Base-by-base conservation (phyloP, 179 eudicot genomes). In the Dionaea muscipula region DNA sequence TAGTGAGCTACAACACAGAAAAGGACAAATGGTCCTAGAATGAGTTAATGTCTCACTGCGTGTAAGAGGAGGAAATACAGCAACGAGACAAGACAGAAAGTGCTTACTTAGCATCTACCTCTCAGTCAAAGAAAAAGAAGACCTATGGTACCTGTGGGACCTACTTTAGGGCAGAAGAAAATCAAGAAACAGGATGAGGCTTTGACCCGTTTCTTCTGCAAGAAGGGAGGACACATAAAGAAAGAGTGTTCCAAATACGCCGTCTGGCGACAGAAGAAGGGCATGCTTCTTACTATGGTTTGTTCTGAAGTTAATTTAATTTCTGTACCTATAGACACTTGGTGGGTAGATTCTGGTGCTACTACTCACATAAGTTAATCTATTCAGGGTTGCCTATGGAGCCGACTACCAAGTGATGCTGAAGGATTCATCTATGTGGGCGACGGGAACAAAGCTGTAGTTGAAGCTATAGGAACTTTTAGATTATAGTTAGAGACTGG, bases 391-490 rank as follows among this genome's bases (percentile, higher is more conserved):
- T 28, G 3, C 35, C 8, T 28, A 8, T 3, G 35, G 5, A 8
- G 35, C 35, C 35, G 35, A 28, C 3, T 3, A 28, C 8, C 35
- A 28, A 28, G 8, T 28, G 35, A 28, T 28, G 35, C 5, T 28
- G 36, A 51, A 11, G 25, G 24, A 3, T 53, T 48, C 11, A 1
- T 57, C 14, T 57, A 19, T 44, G 26, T 40, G 24, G 62, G 24
- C 15, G 57, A 57, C 41, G 25, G 18, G 0, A 54, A 47, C 1
- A 56, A 57, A 12, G 24, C 39, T 57, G 62, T 18, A 64, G 31
- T 57, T 48, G 57, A 64, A 51, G 51, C 43, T 22, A 57, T 64
- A 16, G 44, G 51, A n/a, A 57, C 44, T 27, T 56, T 46, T 24
- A 28, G 23, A 4, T 49, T 64, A 20, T 10, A 18, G 2, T 47